Evolutionary conservation across 306 rosid genomes (phyloP).

Genomic region (Quercus cerris): DNA sequence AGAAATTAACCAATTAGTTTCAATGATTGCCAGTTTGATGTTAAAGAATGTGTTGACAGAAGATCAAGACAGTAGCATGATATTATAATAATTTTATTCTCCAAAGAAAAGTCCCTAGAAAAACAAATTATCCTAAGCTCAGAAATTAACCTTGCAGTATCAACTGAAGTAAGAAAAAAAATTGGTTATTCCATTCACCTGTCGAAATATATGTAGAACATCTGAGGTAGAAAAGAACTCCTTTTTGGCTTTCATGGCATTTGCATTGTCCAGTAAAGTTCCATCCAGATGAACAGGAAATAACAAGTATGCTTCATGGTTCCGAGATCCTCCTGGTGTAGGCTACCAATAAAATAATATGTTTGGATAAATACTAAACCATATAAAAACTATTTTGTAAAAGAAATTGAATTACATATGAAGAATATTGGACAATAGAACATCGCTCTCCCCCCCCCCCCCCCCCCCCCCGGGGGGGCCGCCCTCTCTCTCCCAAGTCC

Average conservation of each 20-base stretch:
- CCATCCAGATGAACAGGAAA: slow-evolving; percentile 99
- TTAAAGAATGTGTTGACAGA: background rate
- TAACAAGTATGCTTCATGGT: slow-evolving; percentile 87
- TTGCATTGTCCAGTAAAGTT: slow-evolving; percentile 86
- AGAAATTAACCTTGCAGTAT: slow-evolving; percentile 6
- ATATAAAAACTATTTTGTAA: background rate
- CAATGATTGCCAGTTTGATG: slow-evolving; percentile 15
- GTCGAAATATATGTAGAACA: slow-evolving; percentile 87
- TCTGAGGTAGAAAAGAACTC: slow-evolving; percentile 81
- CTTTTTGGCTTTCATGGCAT: slow-evolving; percentile 73
- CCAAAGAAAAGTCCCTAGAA: background rate
- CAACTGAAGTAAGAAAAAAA: slow-evolving; percentile 1
- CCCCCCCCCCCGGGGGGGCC: no score
- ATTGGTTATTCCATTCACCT: slow-evolving; percentile 47
- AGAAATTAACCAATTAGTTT: background rate
- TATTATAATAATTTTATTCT: background rate
- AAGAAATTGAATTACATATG: background rate
- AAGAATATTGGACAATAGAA: background rate
- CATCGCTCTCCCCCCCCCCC: no score
- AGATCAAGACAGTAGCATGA: background rate
- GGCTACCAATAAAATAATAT: slow-evolving; percentile 48
- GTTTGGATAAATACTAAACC: slow-evolving; percentile 9
- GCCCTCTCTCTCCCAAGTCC: background rate
- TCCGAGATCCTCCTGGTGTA: slow-evolving; percentile 84
- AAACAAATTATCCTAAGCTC: background rate